These are phyloP conservation scores for Cymbopogon flexuosus DNA, from an alignment of 202 grass and related monocot species.

Conservation along the genomic window DNA sequence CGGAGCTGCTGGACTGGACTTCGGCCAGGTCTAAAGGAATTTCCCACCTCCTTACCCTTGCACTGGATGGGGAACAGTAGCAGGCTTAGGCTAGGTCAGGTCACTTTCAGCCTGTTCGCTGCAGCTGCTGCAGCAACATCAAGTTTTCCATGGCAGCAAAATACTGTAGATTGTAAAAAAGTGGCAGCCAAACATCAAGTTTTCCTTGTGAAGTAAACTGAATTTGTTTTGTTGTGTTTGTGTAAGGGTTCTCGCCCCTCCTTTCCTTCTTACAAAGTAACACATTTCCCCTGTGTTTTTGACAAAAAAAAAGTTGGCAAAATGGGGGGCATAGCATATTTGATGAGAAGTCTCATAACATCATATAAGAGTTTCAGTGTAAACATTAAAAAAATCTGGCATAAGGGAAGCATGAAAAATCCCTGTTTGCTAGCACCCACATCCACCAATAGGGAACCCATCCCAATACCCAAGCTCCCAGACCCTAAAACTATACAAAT, in stretches of 20 bases:
- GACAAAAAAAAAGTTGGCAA: not conserved
- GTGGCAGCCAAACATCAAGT: too few species aligned
- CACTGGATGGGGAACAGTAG: not conserved
- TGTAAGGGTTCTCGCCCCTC: not conserved
- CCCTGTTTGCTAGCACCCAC: not conserved
- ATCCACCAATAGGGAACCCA: not conserved
- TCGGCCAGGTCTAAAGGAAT: not conserved
- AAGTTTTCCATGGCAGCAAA: too few species aligned
- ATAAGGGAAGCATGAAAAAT: not conserved
- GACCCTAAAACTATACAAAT: not conserved
- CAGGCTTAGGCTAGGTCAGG: not conserved
- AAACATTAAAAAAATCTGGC: conserved; percentile 14
- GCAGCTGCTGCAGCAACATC: too few species aligned
- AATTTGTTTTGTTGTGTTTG: not conserved
- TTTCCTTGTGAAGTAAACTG: not conserved
- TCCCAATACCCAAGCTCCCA: not conserved
- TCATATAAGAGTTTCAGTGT: not conserved
- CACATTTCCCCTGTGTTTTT: not conserved
- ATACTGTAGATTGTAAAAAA: too few species aligned
- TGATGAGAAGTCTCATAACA: not conserved
- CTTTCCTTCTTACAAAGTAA: not conserved
- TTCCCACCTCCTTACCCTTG: not conserved
- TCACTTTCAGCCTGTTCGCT: too few species aligned
- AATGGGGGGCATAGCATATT: not conserved
- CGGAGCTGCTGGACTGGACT: not conserved